Conservation (phyloP, 495 filamentous ascomycete species). For the Rostrohypoxylon terebratum region DNA sequence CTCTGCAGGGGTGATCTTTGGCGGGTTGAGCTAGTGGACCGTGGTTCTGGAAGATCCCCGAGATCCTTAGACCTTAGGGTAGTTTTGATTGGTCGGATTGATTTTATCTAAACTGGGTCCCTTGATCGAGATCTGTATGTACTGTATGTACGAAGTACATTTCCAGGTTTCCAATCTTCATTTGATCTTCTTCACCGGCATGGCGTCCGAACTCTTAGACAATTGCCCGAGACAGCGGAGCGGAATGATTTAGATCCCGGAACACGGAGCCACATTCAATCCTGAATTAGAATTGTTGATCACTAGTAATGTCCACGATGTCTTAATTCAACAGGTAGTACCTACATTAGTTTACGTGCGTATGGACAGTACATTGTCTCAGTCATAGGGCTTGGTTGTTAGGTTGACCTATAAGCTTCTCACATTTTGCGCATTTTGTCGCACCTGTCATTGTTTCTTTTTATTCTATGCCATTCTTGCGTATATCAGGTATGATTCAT, state of each 20-base stretch:
- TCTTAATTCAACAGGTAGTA: background rate
- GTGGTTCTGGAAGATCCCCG: conserved; percentile 25
- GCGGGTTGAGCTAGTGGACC: conserved; percentile 13
- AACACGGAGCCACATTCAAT: conserved; percentile 3
- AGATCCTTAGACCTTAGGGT: background rate
- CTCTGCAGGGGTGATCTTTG: conserved; percentile 2
- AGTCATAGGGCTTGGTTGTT: background rate
- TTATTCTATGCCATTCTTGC: background rate
- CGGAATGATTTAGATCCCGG: background rate
- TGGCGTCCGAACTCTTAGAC: background rate
- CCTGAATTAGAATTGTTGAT: background rate
- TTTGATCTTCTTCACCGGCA: background rate
- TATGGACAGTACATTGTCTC: background rate
- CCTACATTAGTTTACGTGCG: background rate
- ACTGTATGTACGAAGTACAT: too few species aligned
- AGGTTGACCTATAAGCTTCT: background rate
- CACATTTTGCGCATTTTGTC: background rate
- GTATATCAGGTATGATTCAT: conserved; percentile 1
- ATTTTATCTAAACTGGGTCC: background rate
- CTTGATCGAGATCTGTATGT: background rate
- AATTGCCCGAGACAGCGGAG: conserved; percentile 4
- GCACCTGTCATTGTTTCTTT: background rate
- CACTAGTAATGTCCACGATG: background rate
- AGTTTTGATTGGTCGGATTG: background rate
- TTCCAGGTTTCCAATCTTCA: too few species aligned